Conservation (phyloP, 192 early-diverging fungal species). For the Gaertneriomyces sp. region DNA sequence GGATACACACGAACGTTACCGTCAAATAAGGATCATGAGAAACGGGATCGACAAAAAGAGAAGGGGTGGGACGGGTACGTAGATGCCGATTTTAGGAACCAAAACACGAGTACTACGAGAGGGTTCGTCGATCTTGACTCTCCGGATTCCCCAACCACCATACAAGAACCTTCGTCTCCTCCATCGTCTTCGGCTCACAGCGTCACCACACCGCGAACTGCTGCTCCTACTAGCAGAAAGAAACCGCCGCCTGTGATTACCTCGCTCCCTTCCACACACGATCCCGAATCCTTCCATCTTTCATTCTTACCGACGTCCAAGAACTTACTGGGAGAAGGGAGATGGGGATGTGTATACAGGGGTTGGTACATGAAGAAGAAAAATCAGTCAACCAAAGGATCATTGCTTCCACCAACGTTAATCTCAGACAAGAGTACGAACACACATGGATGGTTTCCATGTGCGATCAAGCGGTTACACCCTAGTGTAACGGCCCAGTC, state of each 20-base stretch:
- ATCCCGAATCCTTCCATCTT: slow-evolving; percentile 31
- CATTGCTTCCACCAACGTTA: background rate
- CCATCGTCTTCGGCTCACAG: background rate
- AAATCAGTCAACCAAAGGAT: background rate
- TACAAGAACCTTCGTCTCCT: background rate
- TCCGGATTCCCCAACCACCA: slow-evolving; percentile 2
- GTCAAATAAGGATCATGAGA: background rate
- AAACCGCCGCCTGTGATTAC: slow-evolving; percentile 18
- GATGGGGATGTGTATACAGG: slow-evolving; percentile 43
- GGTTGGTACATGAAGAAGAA: slow-evolving; percentile 33
- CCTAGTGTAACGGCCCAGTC: slow-evolving; percentile 34
- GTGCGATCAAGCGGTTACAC: slow-evolving; percentile 55
- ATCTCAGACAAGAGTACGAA: background rate
- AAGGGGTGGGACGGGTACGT: too few relatives aligned
- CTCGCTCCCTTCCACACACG: slow-evolving; percentile 15
- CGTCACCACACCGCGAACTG: background rate
- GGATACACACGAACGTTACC: background rate
- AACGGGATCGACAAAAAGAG: too few relatives aligned
- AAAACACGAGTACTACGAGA: slow-evolving; percentile 18
- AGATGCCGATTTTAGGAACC: too few relatives aligned
- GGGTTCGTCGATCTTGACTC: slow-evolving; percentile 41
- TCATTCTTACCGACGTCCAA: slow-evolving; percentile 46
- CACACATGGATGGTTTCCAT: slow-evolving; percentile 23
- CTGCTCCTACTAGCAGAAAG: background rate
- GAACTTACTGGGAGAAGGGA: slow-evolving; percentile 52